Evolutionary conservation across 2,329 filamentous ascomycete species (phyloP).

Genomic region (Cyphellophora europaea): DNA sequence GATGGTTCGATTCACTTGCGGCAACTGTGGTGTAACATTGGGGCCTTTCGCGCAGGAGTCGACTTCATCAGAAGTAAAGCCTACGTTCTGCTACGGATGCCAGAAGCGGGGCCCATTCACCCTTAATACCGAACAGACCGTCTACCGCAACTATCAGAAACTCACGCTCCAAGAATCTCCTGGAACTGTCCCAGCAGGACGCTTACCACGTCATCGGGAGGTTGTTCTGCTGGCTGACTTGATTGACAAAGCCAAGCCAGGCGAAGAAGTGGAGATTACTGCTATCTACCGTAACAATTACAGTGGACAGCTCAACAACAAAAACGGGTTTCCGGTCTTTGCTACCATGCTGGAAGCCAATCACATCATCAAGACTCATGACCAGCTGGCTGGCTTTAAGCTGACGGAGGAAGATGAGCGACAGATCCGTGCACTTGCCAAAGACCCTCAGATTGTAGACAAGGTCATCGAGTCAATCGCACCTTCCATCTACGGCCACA

Average conservation of each 20-base stretch:
- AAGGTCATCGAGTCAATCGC: slow-evolving; percentile 90
- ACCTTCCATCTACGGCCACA: slow-evolving; percentile 94
- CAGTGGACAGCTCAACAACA: slow-evolving; percentile 94
- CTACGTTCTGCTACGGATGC: slow-evolving; percentile 93
- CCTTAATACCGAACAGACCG: slow-evolving; percentile 91
- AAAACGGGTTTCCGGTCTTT: slow-evolving; percentile 97
- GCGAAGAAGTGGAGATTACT: slow-evolving; percentile 94
- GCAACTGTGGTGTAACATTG: slow-evolving; percentile 81
- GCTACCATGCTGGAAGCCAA: slow-evolving; percentile 97
- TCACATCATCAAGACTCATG: slow-evolving; percentile 92
- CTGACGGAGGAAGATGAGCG: slow-evolving; percentile 93
- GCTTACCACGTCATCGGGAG: slow-evolving; percentile 84
- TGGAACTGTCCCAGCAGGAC: slow-evolving; percentile 90
- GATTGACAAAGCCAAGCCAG: slow-evolving; percentile 92
- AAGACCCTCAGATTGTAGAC: slow-evolving; percentile 84
- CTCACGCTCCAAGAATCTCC: slow-evolving; percentile 94
- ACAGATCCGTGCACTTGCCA: slow-evolving; percentile 74
- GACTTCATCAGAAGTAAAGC: slow-evolving; percentile 79
- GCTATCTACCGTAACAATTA: slow-evolving; percentile 98
- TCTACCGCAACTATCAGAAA: slow-evolving; percentile 98
- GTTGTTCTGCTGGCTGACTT: slow-evolving; percentile 95
- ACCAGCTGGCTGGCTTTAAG: slow-evolving; percentile 92
- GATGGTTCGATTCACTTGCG: slow-evolving; percentile 97
- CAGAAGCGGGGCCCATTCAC: slow-evolving; percentile 92
- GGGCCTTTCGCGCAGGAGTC: slow-evolving; percentile 97